Conservation (phyloP, 345 rosid species). For the Corchorus capsularis region DNA sequence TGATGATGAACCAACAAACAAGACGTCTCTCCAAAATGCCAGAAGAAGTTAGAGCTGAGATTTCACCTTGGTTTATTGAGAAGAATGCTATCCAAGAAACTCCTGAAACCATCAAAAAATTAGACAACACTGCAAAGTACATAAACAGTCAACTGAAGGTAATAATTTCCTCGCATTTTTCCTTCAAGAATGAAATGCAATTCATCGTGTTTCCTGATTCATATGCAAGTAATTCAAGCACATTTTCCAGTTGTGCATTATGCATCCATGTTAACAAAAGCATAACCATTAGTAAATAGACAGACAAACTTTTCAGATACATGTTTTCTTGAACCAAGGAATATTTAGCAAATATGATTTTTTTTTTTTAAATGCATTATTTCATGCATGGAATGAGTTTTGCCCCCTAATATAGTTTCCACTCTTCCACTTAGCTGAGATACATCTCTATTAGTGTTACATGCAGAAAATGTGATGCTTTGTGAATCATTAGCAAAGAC, state of each 20-base stretch:
- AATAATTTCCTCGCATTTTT: neutral
- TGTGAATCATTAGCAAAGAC: neutral
- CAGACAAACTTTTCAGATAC: neutral
- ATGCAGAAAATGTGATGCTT: neutral
- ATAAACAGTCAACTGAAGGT: constrained; percentile 51
- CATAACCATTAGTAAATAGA: neutral
- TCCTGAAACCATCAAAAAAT: constrained; percentile 50
- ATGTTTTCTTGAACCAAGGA: neutral
- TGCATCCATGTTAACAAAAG: neutral
- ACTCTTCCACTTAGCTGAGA: neutral
- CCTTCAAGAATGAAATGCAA: neutral
- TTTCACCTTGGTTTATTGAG: constrained; percentile 62
- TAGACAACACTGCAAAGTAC: constrained; percentile 48
- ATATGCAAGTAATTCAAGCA: neutral
- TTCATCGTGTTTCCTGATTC: neutral
- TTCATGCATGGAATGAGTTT: neutral
- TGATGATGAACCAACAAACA: constrained; percentile 67
- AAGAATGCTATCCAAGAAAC: constrained; percentile 56
- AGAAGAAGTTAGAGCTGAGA: constrained; percentile 59
- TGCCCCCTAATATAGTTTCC: neutral
- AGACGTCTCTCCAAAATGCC: constrained; percentile 71
- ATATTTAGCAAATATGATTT: neutral
- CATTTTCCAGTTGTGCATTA: neutral
- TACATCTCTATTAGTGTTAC: neutral
- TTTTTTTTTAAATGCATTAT: neutral